A percentile compares a stretch with the other conserved stretches of the same genome.
These are phyloP conservation scores for Parmelia sp. DNA, from an alignment of 495 filamentous ascomycete species.

Conservation along the genomic window DNA sequence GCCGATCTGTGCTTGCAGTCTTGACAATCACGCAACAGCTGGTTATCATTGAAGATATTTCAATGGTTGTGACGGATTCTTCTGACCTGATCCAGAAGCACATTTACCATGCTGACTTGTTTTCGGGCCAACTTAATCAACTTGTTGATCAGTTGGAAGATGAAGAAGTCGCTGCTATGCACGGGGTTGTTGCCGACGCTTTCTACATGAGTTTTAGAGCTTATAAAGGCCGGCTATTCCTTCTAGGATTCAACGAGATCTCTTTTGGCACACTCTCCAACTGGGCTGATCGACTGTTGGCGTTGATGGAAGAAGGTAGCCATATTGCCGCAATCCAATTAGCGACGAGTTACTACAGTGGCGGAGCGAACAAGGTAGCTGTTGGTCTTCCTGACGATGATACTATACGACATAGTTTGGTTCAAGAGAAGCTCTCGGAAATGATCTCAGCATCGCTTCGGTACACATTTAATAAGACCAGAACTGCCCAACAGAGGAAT, in stretches of 20 bases:
- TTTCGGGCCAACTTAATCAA: constrained; percentile 72
- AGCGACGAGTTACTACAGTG: constrained; percentile 86
- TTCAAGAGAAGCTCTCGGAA: constrained; percentile 81
- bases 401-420: constrained; percentile 65
- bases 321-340: constrained; percentile 85
- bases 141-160: constrained; percentile 78
- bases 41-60: constrained; percentile 83
- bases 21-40: constrained; percentile 90
- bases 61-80: constrained; percentile 84
- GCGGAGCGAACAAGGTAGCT: constrained; percentile 81
- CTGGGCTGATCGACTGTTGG: constrained; percentile 96
- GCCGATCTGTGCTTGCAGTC: constrained; percentile 83
- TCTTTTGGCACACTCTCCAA: constrained; percentile 88
- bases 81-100: constrained; percentile 88
- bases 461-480: constrained; percentile 70
- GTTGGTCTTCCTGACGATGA: constrained; percentile 89
- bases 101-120: constrained; percentile 84
- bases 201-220: constrained; percentile 96
- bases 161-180: constrained; percentile 82
- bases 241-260: constrained; percentile 84
- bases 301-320: constrained; percentile 90
- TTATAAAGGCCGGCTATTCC: constrained; percentile 89
- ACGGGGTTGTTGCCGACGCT: constrained; percentile 93
- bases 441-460: constrained; percentile 92
- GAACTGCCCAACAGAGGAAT: constrained; percentile 42